Evolutionary conservation across 163 green algal species (phyloP), one percentile per base, ranked within the genome.

Genomic region (Scenedesmus sp.): DNA sequence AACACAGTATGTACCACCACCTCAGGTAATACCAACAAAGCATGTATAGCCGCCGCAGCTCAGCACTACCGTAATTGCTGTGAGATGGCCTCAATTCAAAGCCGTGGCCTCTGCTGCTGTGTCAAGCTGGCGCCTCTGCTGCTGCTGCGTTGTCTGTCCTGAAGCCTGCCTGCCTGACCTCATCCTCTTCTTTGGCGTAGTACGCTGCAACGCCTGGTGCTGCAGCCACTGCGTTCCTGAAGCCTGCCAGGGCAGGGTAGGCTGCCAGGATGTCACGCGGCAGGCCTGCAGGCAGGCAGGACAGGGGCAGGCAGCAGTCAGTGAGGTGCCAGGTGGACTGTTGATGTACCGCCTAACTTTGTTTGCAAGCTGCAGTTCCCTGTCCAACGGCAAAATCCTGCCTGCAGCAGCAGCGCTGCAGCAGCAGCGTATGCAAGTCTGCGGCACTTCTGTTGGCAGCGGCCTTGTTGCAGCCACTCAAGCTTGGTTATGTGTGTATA

Each of bases 121-220:
- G 1, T 64, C 59, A 64, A 10, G 59, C 66, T 76, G 66, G 66
- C 26, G 66, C 66, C 66, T 76, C 16, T 34, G 66, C 66, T 10
- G 18, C 64, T 77, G 84, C n/a, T 46, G 34, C 34, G 34, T 46
- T 46, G 66, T 90, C 86, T 73, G 86, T 5, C 26, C 18, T 70
- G 67, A 90, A 90, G 9, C 86, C 86, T 74, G 86, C 79, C 73
- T 23, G 20, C 66, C 84, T 77, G n/a, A 84, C 46, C 18, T 85
- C 46, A 73, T 90, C 86, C 34, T 62, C 34, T 16, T 90, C 64
- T 15, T 59, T 84, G 15, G 64, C 13, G 52, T 90, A 90, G 67
- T 59, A 90, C 4, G 26, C 46, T 16, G 66, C 66, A 6, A 90
- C 67, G 2, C 57, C 70, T 20, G 70, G 70, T 67, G 70, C 15